phyloP scores from a whole-genome alignment of 2,329 filamentous ascomycete species.

The Talaromyces funiculosus region DNA sequence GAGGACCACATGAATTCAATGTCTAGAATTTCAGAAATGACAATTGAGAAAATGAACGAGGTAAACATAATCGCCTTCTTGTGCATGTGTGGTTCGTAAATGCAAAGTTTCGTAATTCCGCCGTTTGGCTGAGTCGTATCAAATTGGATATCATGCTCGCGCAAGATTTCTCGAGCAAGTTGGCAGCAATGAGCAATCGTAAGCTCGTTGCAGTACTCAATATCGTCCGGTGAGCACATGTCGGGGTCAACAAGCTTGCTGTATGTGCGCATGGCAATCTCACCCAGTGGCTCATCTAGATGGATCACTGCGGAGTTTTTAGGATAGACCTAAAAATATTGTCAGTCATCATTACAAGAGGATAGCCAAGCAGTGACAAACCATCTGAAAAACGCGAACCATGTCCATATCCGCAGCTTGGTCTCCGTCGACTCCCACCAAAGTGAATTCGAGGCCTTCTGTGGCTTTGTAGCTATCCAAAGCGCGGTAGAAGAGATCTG shows the following conservation, averaged over 20 bases:
- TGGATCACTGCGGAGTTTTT: conserved; percentile 20
- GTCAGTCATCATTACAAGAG: background rate
- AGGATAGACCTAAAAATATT: conserved; percentile 19
- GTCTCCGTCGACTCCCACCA: conserved; percentile 28
- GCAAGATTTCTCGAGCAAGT: conserved; percentile 19
- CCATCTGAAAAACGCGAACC: conserved; percentile 22
- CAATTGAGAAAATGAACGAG: conserved; percentile 30
- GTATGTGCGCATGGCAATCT: conserved; percentile 21
- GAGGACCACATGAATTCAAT: conserved; percentile 35
- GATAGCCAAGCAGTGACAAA: background rate
- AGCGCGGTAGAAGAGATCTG: conserved; percentile 22
- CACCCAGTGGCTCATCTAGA: conserved; percentile 23
- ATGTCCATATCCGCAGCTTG: conserved; percentile 26
- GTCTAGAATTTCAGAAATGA: conserved; percentile 26
- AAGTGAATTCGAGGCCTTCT: conserved; percentile 21
- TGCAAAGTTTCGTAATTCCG: conserved; percentile 22
- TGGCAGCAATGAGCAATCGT: conserved; percentile 21
- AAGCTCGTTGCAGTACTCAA: conserved; percentile 17
- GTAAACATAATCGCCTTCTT: conserved; percentile 40
- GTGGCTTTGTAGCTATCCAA: conserved; percentile 26
- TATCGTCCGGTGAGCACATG: conserved; percentile 2
- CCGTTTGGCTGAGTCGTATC: conserved; percentile 9
- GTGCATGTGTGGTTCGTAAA: conserved; percentile 34
- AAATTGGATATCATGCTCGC: conserved; percentile 17
- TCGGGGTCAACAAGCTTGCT: conserved; percentile 3